These are phyloP conservation scores for Arthroderma sp. DNA, from an alignment of 2,329 filamentous ascomycete species.

Conservation along the genomic window DNA sequence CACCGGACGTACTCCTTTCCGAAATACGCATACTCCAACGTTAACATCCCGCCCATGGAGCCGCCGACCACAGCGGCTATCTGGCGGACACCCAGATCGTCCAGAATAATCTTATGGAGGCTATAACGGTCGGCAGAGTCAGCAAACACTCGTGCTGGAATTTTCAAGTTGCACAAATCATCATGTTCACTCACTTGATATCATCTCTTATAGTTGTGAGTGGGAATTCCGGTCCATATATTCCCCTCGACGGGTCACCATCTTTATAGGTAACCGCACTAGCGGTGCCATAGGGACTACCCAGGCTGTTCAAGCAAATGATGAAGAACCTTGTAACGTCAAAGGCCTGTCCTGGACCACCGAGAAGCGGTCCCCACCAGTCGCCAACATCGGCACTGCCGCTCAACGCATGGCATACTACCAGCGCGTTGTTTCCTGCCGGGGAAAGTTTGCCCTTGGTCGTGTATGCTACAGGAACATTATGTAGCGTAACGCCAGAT, in stretches of 20 bases:
- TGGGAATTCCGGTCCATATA: slow-evolving; percentile 92
- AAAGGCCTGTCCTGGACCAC: slow-evolving; percentile 42
- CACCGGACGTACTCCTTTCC: slow-evolving; percentile 51
- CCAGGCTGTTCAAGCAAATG: slow-evolving; percentile 43
- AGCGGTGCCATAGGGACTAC: slow-evolving; percentile 44
- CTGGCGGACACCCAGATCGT: slow-evolving; percentile 42
- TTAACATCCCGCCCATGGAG: slow-evolving; percentile 49
- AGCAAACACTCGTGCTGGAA: not conserved
- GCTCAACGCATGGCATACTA: slow-evolving; percentile 47
- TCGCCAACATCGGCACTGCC: slow-evolving; percentile 45
- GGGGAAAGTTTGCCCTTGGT: slow-evolving; percentile 48
- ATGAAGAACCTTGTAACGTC: slow-evolving; percentile 44
- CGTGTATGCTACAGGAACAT: slow-evolving; percentile 58
- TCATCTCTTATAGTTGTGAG: slow-evolving; percentile 92
- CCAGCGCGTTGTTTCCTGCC: slow-evolving; percentile 49
- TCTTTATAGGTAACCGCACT: slow-evolving; percentile 64
- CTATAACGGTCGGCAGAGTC: slow-evolving; percentile 21
- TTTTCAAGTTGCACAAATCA: not conserved
- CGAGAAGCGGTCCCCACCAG: slow-evolving; percentile 47
- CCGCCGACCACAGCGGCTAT: slow-evolving; percentile 46
- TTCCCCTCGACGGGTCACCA: slow-evolving; percentile 58
- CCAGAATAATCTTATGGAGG: slow-evolving; percentile 44
- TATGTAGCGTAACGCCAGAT: slow-evolving; percentile 70
- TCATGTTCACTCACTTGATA: slow-evolving; percentile 56
- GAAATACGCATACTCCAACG: slow-evolving; percentile 53